Conservation (phyloP, 2,329 filamentous ascomycete species). For the Colletotrichum navitas region DNA sequence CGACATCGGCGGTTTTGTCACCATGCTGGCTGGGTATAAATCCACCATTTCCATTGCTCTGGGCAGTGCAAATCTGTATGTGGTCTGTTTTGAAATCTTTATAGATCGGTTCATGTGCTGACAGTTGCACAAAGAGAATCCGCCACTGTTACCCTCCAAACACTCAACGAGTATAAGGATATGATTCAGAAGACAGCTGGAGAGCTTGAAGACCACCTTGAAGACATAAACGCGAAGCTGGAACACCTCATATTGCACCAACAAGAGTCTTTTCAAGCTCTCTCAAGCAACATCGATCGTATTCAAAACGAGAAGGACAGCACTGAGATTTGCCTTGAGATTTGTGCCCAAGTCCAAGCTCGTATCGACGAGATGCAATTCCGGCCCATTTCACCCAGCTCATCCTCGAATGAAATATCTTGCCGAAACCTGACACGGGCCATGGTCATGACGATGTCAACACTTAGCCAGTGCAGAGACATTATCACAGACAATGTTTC, state of each 20-base stretch:
- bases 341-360: conserved; percentile 5
- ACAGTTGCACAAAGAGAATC: not conserved
- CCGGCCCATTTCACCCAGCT: conserved; percentile 1
- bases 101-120: not conserved
- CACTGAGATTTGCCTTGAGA: conserved; percentile 13
- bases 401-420: not conserved
- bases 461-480: not conserved
- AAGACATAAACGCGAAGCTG: conserved; percentile 14
- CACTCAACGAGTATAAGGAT: conserved; percentile 19
- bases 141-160: not conserved
- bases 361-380: conserved; percentile 6
- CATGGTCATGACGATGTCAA: not conserved
- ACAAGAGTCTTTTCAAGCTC: not conserved
- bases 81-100: not conserved
- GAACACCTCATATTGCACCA: not conserved
- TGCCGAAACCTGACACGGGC: not conserved
- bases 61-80: conserved; percentile 25
- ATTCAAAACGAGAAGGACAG: conserved; percentile 16
- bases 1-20: conserved; percentile 20
- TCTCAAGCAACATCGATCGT: not conserved
- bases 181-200: conserved; percentile 3
- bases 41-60: conserved; percentile 13
- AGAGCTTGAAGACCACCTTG: conserved; percentile 16
- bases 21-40: conserved; percentile 32
- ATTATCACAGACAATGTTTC: not conserved